Evolutionary conservation across 2,329 filamentous ascomycete species (phyloP), one percentile per base, ranked within the genome.

Genomic region (Alternaria ventricosa): DNA sequence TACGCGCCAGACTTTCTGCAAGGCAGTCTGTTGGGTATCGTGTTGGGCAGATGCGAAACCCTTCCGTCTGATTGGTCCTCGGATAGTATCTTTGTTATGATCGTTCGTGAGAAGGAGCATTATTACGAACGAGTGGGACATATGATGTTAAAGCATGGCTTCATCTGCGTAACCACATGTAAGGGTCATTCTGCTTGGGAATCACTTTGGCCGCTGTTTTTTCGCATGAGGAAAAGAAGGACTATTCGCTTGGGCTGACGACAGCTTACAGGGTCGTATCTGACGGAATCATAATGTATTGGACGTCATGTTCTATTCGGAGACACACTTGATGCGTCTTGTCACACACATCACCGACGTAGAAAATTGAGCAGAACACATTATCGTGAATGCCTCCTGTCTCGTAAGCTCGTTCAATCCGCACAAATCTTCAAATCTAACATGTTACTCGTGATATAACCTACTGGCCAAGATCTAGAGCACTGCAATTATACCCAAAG

Each of bases 401-500:
- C 15, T n/a, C 15, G 1, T 9, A 2, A 9, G 3, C 0, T 4
- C 0, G 15, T 36, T 15, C 15, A n/a, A n/a, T 2, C 8, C 33
- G 8, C 33, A 41, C 8, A 36, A n/a, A 3, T n/a, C 0, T 15
- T 1, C 4, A n/a, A 15, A 1, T 36, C 33, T 3, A 3, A 9
- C 4, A 36, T 13, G 7, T 36, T 3, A n/a, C 7, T n/a, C 2
- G 8, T 41, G 2, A n/a, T 5, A 9, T 5, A 41, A 2, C 15
- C 7, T 5, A 10, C 8, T 2, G 1, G 9, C 0, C 3, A 36
- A n/a, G 33, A 41, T 5, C 8, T n/a, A 5, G 1, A n/a, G 33
- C 33, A 41, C 15, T 18, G n/a, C 15, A 5, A 5, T 5, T 0
- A 5, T 7, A n/a, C 2, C 9, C 4, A 0, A 0, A 41, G 0